Conservation (phyloP, 2,329 filamentous ascomycete species). For the Arachnomyces sp. region DNA sequence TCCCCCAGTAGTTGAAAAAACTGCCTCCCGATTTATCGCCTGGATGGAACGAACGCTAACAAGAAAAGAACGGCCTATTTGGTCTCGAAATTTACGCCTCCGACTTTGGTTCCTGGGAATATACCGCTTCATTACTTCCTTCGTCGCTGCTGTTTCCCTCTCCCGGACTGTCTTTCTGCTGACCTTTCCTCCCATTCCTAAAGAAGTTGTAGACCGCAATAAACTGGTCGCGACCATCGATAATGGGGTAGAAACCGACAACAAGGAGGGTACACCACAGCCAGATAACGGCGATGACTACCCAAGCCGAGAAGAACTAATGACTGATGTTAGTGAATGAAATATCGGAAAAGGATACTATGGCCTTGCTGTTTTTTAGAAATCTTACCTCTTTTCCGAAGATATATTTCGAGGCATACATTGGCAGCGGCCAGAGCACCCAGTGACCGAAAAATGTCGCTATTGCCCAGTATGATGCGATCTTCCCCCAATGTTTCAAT, state of each 20-base stretch:
- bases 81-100: too few species aligned
- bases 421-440: constrained; percentile 50
- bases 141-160: too few species aligned
- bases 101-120: too few species aligned
- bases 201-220: not conserved
- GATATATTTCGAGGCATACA: constrained; percentile 47
- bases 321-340: constrained; percentile 1
- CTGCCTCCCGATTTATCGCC: too few species aligned
- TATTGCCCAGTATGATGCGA: constrained; percentile 40
- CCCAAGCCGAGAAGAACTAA: constrained; percentile 45
- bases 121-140: too few species aligned
- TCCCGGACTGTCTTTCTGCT: too few species aligned
- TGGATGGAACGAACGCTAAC: too few species aligned
- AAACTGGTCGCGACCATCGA: constrained; percentile 37
- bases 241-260: constrained; percentile 43
- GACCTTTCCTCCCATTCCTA: not conserved
- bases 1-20: too few species aligned
- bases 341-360: not conserved
- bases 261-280: constrained; percentile 46
- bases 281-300: constrained; percentile 47
- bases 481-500: constrained; percentile 41
- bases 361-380: too few species aligned
- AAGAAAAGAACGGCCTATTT: too few species aligned
- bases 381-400: constrained; percentile 35
- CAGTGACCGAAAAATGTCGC: constrained; percentile 48